Percentiles rank a stretch among this genome's conserved stretches.
Conservation (phyloP, 768 basidiomycete species). For the Phanerochaete sordida region DNA sequence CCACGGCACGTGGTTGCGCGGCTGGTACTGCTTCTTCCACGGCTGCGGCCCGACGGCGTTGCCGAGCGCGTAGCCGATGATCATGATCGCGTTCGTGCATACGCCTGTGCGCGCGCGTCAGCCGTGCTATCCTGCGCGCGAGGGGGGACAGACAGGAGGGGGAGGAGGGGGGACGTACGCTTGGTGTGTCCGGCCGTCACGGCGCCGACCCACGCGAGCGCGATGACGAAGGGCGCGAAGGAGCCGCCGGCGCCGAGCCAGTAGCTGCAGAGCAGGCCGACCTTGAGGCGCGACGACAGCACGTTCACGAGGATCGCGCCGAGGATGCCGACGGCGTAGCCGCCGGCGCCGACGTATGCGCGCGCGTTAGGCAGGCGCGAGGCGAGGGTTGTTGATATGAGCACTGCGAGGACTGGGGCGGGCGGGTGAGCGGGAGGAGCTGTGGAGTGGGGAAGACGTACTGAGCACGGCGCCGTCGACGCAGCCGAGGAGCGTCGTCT, state of each 20-base stretch:
- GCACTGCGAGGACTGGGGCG: conserved; percentile 48
- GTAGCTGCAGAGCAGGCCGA: conserved; percentile 71
- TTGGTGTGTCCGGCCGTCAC: conserved; percentile 73
- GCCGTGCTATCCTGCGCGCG: background rate
- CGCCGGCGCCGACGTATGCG: conserved; percentile 55
- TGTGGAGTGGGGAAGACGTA: conserved; percentile 27
- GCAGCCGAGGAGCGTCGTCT: conserved; percentile 73
- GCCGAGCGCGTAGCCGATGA: conserved; percentile 70
- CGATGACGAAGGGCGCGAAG: conserved; percentile 61
- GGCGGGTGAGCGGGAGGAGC: background rate
- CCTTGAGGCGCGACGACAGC: conserved; percentile 57
- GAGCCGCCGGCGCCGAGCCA: conserved; percentile 67
- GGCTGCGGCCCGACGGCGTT: conserved; percentile 73
- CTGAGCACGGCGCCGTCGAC: conserved; percentile 73
- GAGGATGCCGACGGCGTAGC: conserved; percentile 64
- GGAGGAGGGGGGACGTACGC: conserved; percentile 35
- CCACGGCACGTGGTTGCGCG: conserved; percentile 76
- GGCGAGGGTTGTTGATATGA: conserved; percentile 37
- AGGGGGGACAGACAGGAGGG: background rate
- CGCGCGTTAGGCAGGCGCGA: conserved; percentile 49
- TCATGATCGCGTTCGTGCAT: conserved; percentile 74
- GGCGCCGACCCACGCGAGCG: conserved; percentile 68
- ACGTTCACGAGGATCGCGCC: conserved; percentile 65
- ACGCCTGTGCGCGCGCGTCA: background rate
- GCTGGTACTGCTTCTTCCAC: conserved; percentile 70